Conservation (phyloP, 805 yeast species). For the Nakazawaea laoshanensis region DNA sequence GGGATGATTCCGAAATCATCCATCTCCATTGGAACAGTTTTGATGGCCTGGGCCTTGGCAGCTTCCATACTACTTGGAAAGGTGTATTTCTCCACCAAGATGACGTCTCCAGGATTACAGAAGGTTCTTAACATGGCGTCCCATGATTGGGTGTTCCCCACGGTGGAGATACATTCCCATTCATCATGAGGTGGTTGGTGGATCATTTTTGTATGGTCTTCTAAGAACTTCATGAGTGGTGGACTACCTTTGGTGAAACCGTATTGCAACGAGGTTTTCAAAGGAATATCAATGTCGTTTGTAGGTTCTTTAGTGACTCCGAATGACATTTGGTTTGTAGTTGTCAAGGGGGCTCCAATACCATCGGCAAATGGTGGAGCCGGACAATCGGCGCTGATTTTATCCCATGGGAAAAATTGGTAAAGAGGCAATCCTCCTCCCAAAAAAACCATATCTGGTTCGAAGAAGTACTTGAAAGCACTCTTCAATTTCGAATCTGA, state of each 20-base stretch:
- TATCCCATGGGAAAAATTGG: constrained; percentile 88
- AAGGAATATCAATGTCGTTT: constrained; percentile 54
- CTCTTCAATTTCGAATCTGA: constrained; percentile 72
- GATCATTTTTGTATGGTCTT: constrained; percentile 60
- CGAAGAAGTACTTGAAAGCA: constrained; percentile 68
- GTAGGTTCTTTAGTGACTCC: constrained; percentile 32
- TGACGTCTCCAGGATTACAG: constrained; percentile 49
- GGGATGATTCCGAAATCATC: constrained; percentile 61
- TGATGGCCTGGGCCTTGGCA: constrained; percentile 52
- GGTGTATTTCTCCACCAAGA: constrained; percentile 70
- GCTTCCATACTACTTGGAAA: constrained; percentile 70
- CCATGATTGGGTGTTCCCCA: constrained; percentile 93
- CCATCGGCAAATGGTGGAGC: constrained; percentile 75
- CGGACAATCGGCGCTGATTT: constrained; percentile 62
- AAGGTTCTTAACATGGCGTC: constrained; percentile 68
- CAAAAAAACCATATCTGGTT: constrained; percentile 74
- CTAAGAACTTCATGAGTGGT: constrained; percentile 58
- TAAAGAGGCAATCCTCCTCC: constrained; percentile 96
- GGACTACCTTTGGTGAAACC: constrained; percentile 80
- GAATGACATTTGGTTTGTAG: constrained; percentile 21
- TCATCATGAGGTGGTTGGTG: constrained; percentile 48
- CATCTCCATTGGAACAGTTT: constrained; percentile 58
- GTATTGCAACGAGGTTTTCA: constrained; percentile 85
- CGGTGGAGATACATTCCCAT: constrained; percentile 67
- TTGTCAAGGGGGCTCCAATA: constrained; percentile 52